A percentile compares a stretch with the other conserved stretches of the same genome.
Conservation (phyloP, 495 filamentous ascomycete genomes). For the Parathielavia hyrcaniae region DNA sequence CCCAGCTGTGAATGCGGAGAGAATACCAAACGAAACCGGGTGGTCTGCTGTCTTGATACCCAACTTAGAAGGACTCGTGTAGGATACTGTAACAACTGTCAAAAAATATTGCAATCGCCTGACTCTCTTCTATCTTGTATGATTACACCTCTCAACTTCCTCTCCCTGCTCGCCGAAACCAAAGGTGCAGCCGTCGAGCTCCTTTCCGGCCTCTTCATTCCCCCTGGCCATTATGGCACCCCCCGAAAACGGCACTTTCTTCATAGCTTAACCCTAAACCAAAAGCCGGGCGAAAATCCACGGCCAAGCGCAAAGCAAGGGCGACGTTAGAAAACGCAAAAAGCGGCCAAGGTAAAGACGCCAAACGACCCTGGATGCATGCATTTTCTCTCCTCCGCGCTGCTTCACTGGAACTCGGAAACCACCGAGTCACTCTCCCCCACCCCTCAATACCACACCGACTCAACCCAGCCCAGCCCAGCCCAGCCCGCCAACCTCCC, state of each 20-base stretch:
- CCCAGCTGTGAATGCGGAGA: too few species aligned
- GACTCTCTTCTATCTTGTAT: too few species aligned
- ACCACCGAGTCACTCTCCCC: not conserved
- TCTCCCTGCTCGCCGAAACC: too few species aligned
- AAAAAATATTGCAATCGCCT: too few species aligned
- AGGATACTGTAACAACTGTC: too few species aligned
- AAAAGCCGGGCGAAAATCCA: slow-evolving; percentile 13
- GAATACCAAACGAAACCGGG: too few species aligned
- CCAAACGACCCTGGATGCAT: slow-evolving; percentile 25
- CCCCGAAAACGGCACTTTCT: not conserved
- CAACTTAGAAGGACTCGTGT: too few species aligned
- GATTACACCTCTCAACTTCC: too few species aligned
- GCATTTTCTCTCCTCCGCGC: slow-evolving; percentile 15
- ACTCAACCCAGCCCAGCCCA: not conserved
- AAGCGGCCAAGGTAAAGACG: slow-evolving; percentile 7
- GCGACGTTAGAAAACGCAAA: not conserved
- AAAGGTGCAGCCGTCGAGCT: too few species aligned
- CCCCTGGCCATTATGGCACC: not conserved
- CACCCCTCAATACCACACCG: not conserved
- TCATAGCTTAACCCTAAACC: slow-evolving; percentile 1
- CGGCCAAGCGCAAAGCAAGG: not conserved
- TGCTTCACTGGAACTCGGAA: not conserved
- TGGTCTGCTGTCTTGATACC: too few species aligned
- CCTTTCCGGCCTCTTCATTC: too few species aligned
- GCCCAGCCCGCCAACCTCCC: not conserved